A percentile compares a stretch with the other conserved stretches of the same genome.
phyloP scores from a whole-genome alignment of 495 filamentous ascomycete species.

The Endocarpon pusillum region DNA sequence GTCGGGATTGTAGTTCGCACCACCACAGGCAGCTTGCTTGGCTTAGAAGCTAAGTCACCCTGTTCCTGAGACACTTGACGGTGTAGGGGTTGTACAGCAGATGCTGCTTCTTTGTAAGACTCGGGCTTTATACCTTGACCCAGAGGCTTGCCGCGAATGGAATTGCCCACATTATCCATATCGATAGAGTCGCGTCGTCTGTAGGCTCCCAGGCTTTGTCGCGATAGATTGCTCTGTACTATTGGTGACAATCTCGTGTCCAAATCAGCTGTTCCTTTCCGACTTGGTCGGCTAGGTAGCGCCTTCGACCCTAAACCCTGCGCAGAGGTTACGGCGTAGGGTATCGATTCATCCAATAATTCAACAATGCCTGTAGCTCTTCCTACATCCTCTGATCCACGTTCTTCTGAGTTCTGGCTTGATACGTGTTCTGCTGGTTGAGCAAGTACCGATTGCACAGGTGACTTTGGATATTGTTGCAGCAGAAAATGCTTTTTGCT shows the following conservation, averaged over 20 bases:
- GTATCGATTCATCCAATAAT: constrained; percentile 3
- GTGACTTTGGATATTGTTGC: background rate
- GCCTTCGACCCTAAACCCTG: constrained; percentile 1
- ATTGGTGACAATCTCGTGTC: constrained; percentile 45
- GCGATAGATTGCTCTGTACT: constrained; percentile 59
- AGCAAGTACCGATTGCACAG: background rate
- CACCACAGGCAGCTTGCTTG: too few species aligned
- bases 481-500: constrained; percentile 12
- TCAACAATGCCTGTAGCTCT: constrained; percentile 12
- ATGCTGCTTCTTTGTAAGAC: constrained; percentile 2
- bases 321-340: constrained; percentile 1
- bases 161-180: constrained; percentile 10
- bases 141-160: constrained; percentile 22
- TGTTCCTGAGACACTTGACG: constrained; percentile 18
- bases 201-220: constrained; percentile 23
- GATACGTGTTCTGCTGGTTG: constrained; percentile 1
- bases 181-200: constrained; percentile 27
- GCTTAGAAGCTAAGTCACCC: too few species aligned
- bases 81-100: constrained; percentile 24
- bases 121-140: constrained; percentile 19
- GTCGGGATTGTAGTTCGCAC: too few species aligned
- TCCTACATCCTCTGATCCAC: constrained; percentile 1
- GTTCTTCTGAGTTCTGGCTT: constrained; percentile 6
- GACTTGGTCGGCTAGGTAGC: constrained; percentile 48
- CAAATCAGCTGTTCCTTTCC: constrained; percentile 61